Conservation (phyloP, 2,329 filamentous ascomycete genomes). For the Beauveria sp. region DNA sequence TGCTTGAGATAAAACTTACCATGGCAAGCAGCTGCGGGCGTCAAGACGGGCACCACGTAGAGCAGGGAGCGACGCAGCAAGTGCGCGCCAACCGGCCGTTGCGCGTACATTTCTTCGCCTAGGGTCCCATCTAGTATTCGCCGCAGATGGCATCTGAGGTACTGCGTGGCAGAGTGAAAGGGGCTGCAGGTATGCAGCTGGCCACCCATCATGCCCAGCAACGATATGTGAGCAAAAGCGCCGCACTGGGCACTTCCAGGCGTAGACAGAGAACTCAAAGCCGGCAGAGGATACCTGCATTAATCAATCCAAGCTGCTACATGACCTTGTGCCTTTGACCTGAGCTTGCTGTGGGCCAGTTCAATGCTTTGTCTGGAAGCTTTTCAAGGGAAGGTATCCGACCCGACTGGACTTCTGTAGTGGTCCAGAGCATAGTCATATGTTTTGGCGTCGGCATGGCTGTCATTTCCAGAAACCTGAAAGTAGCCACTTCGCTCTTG, state of each 20-base stretch:
- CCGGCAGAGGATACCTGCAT: constrained; percentile 28
- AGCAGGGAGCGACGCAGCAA: constrained; percentile 34
- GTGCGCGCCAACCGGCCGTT: constrained; percentile 27
- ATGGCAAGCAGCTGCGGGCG: constrained; percentile 15
- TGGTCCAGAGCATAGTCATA: constrained; percentile 26
- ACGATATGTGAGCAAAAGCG: constrained; percentile 29
- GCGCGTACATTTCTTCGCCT: constrained; percentile 27
- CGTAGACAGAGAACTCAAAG: constrained; percentile 27
- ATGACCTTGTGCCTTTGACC: constrained; percentile 28
- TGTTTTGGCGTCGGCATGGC: constrained; percentile 29
- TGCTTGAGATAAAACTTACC: constrained; percentile 37
- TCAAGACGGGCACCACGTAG: constrained; percentile 25
- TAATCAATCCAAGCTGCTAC: constrained; percentile 29
- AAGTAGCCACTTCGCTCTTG: constrained; percentile 32
- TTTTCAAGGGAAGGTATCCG: constrained; percentile 35
- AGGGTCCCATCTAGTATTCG: constrained; percentile 30
- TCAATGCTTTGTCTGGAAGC: constrained; percentile 22
- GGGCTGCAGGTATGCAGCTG: constrained; percentile 26
- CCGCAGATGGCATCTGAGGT: constrained; percentile 24
- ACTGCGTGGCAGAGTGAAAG: constrained; percentile 26
- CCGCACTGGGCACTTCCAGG: constrained; percentile 22
- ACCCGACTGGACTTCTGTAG: constrained; percentile 27
- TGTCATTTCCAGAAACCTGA: constrained; percentile 31
- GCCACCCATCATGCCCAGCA: constrained; percentile 25
- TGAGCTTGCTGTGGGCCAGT: constrained; percentile 18